Percentiles rank a stretch among this genome's conserved stretches.
These are phyloP conservation scores for Fusarium sp. DNA, from an alignment of 2,329 filamentous ascomycete genomes.

Conservation along the genomic window DNA sequence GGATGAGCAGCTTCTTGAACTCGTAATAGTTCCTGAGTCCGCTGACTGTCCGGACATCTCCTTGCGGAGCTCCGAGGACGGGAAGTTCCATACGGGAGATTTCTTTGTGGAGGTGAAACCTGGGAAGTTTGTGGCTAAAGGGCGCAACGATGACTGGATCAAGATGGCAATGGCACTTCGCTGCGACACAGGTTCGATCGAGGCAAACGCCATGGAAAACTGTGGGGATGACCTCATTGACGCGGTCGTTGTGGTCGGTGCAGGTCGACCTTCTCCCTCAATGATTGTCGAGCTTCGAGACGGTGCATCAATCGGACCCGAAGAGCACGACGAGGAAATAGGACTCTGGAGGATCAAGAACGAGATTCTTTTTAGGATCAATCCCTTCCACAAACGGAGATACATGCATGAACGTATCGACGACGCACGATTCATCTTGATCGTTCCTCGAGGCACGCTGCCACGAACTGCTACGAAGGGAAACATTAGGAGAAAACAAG, in stretches of 20 bases:
- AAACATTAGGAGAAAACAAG: slow-evolving; percentile 29
- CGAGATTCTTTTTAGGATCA: slow-evolving; percentile 27
- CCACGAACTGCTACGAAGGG: slow-evolving; percentile 35
- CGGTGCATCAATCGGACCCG: background rate
- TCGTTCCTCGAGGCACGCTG: slow-evolving; percentile 21
- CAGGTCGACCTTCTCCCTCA: slow-evolving; percentile 29
- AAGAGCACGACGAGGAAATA: background rate
- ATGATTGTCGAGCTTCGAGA: slow-evolving; percentile 32
- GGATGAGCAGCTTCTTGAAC: slow-evolving; percentile 19
- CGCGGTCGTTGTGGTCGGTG: slow-evolving; percentile 30
- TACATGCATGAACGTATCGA: slow-evolving; percentile 37
- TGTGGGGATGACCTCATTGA: slow-evolving; percentile 35
- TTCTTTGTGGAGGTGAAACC: slow-evolving; percentile 39
- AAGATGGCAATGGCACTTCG: slow-evolving; percentile 37
- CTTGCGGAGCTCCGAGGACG: slow-evolving; percentile 23
- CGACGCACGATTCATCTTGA: slow-evolving; percentile 26
- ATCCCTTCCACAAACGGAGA: slow-evolving; percentile 34
- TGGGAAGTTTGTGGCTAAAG: slow-evolving; percentile 27
- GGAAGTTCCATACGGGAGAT: slow-evolving; percentile 39
- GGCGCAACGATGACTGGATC: slow-evolving; percentile 42
- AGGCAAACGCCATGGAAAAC: slow-evolving; percentile 27
- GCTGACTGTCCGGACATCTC: slow-evolving; percentile 24
- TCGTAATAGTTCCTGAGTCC: slow-evolving; percentile 18
- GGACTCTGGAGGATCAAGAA: background rate
- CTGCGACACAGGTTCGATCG: slow-evolving; percentile 38